Evolutionary conservation across 257 asterid species (phyloP), one percentile per base, ranked within the genome.

Genomic region (Penstemon barbatus): DNA sequence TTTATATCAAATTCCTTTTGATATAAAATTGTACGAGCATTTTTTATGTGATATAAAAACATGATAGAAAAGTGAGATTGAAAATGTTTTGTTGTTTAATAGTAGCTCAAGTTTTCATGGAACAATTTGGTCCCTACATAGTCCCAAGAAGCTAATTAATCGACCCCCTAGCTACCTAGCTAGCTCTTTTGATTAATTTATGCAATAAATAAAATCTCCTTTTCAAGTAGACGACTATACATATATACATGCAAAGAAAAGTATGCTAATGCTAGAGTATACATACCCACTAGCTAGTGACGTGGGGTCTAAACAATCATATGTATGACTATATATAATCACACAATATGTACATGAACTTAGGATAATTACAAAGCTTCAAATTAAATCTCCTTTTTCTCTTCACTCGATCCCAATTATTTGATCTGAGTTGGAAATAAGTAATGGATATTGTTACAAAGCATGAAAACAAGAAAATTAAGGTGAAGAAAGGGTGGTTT

Each of bases 401-500:
- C 19, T 13, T 54, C 7, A 54, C 39, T 54, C 36, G 33, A 43
- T 56, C n/a, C 12, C 41, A 33, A 7, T 12, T 25, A 25, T 10
- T 25, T 37, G 38, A 8, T 1, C 11, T 4, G 9, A 25, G 3
- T 13, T 50, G 15, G 12, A 49, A 7, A 13, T 52, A 3, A 42
- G 5, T 52, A 3, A 42, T 10, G 42, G 44, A 13, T 7, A n/a
- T 43, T 5, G 8, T 9, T 4, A 42, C 52, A 5, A 52, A 57
- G 61, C 61, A 63, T 4, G 74, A 69, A 41, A 65, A 56, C 46
- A 78, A 75, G 77, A 78, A 70, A 49, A 52, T 66, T 77, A 78
- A 74, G 57, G 59, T 78, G 43, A 78, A 74, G 59, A 78, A 74
- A 62, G 80, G 80, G 42, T 66, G 71, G 66, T 51, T 78, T 37